Evolutionary conservation across 116 monocot species (phyloP), one percentile per base, ranked within the genome.

Genomic region (Trichopus zeylanicus): DNA sequence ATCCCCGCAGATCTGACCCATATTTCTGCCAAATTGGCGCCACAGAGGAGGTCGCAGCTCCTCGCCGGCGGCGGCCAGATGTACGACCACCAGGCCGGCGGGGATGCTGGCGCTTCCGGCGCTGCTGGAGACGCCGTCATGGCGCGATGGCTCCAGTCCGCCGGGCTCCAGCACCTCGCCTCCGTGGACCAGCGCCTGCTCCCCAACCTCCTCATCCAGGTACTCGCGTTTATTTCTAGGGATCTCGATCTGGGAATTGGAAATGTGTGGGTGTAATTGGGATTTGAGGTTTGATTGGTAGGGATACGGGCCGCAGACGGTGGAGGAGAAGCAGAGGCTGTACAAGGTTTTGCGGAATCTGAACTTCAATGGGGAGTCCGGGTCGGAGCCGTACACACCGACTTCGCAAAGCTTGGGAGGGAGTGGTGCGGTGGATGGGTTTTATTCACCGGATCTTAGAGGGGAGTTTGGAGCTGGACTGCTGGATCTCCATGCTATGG

Each of bases 11-110:
- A n/a, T n/a, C n/a, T n/a, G n/a, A n/a, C n/a, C n/a, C n/a, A n/a
- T n/a, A n/a, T n/a, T n/a, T n/a, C n/a, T n/a, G n/a, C n/a, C n/a
- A 85, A 80, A 64, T 89, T 94, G 87, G 97, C 94, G 81, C 91
- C 87, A 23, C 87, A 84, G 62, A 78, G 79, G 35, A 66, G 95
- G 72, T 83, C 84, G 57, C 95, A 89, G 81, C 86, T 85, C 74
- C 74, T 77, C 76, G 67, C 72, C 68, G 79, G 74, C 69, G 74
- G 73, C 53, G n/a, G n/a, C n/a, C 62, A 47, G 56, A 65, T 67
- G 62, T 71, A 64, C 59, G 74, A 78, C 27, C 66, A 63, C 62
- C 77, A 59, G 33, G 35, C 31, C 65, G 61, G 68, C 61, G 64
- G 69, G 46, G 86, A 83, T 49, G 80, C 73, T 3, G 42, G 69